A percentile compares a stretch with the other conserved stretches of the same genome.
phyloP scores from a whole-genome alignment of 1,139 yeast species.

The Nakaseomyces uthaithaninus region DNA sequence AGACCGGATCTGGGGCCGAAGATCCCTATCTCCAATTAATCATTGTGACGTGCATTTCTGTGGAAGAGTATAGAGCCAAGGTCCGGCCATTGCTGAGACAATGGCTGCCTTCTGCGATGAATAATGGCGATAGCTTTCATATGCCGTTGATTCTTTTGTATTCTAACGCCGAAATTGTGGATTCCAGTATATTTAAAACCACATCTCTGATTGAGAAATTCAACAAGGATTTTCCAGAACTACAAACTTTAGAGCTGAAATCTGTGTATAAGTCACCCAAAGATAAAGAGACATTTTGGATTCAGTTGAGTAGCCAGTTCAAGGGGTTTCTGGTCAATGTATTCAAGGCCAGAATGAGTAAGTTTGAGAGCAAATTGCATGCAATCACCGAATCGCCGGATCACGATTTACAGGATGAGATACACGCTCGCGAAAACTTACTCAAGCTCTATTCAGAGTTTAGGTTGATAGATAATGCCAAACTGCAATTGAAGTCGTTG shows the following conservation, averaged over 20 bases:
- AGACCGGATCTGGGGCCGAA: slow-evolving; percentile 10
- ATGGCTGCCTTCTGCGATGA: slow-evolving; percentile 50
- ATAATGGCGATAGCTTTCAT: slow-evolving; percentile 8
- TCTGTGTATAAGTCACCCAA: slow-evolving; percentile 29
- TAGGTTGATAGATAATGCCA: slow-evolving; percentile 24
- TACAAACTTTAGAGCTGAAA: slow-evolving; percentile 25
- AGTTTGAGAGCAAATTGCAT: slow-evolving; percentile 11
- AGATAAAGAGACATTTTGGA: slow-evolving; percentile 29
- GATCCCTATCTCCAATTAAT: slow-evolving; percentile 60
- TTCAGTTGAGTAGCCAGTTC: slow-evolving; percentile 19
- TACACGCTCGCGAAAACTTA: slow-evolving; percentile 22
- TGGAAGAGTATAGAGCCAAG: slow-evolving; percentile 69
- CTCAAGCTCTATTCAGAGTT: slow-evolving; percentile 23
- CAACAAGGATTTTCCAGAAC: slow-evolving; percentile 28
- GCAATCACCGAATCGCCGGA: neutral
- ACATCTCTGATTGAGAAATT: slow-evolving; percentile 28
- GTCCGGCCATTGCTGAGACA: slow-evolving; percentile 74
- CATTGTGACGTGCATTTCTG: slow-evolving; percentile 55
- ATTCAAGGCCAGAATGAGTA: slow-evolving; percentile 22
- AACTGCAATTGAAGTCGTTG: slow-evolving; percentile 17
- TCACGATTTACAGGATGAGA: slow-evolving; percentile 10
- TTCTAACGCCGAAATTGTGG: slow-evolving; percentile 28
- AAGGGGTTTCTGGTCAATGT: slow-evolving; percentile 21
- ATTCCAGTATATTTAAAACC: slow-evolving; percentile 28
- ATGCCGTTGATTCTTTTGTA: slow-evolving; percentile 26